Evolutionary conservation across 179 eudicot genomes (phyloP).

Genomic region (Beta lomatogona): DNA sequence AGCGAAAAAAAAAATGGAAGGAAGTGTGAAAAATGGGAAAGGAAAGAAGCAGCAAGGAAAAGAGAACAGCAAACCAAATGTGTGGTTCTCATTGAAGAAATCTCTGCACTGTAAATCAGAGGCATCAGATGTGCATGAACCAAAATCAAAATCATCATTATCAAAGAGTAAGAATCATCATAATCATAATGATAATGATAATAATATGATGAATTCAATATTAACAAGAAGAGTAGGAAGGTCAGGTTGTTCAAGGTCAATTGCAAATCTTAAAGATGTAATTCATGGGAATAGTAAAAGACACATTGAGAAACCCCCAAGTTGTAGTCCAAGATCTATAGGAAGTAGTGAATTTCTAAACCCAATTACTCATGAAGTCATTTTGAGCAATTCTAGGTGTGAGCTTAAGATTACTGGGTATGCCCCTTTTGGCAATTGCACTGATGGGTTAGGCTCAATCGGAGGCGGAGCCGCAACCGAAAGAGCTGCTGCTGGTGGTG

Average conservation of each 20-base stretch:
- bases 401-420: constrained; percentile 80
- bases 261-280: constrained; percentile 87
- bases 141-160: constrained; percentile 37
- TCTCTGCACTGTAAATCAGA: constrained; percentile 87
- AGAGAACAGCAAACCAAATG: constrained; percentile 52
- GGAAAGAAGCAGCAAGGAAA: constrained; percentile 27
- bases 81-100: constrained; percentile 86
- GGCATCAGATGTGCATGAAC: constrained; percentile 86
- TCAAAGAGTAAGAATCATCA: constrained; percentile 25
- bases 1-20: constrained; percentile 24
- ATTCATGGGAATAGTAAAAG: constrained; percentile 97
- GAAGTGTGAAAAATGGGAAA: neutral
- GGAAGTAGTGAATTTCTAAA: constrained; percentile 92
- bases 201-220: constrained; percentile 46
- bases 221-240: constrained; percentile 62
- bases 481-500: too few relatives aligned
- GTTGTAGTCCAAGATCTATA: constrained; percentile 90
- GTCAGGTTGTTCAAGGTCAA: constrained; percentile 97
- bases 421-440: constrained; percentile 44
- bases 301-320: constrained; percentile 76
- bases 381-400: constrained; percentile 71
- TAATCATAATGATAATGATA: constrained; percentile 16
- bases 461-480: too few relatives aligned
- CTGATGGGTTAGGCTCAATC: constrained; percentile 31
- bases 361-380: constrained; percentile 94